These are phyloP conservation scores for Blastomyces silverae DNA, from an alignment of 2,329 filamentous ascomycete genomes.

Conservation along the genomic window DNA sequence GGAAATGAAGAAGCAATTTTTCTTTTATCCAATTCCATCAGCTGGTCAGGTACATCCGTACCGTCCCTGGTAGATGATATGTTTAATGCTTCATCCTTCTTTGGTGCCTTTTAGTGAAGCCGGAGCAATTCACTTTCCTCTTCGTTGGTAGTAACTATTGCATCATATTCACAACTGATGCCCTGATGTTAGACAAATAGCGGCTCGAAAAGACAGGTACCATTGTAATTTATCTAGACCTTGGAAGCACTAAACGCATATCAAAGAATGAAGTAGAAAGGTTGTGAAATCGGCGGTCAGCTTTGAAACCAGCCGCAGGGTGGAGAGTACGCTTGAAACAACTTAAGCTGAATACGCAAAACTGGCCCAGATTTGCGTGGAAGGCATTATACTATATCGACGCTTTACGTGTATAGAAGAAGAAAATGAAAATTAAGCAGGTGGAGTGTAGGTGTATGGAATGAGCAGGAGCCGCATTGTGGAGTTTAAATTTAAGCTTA, in stretches of 20 bases:
- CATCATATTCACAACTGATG: neutral
- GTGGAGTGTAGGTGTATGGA: neutral
- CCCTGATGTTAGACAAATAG: neutral
- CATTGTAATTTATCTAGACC: neutral
- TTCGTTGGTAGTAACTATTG: neutral
- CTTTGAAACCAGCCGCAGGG: neutral
- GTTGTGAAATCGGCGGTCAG: neutral
- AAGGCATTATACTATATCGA: neutral
- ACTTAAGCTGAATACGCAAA: neutral
- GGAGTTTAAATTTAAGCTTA: slow-evolving; percentile 11
- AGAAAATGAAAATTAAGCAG: neutral
- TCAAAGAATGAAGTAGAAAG: neutral
- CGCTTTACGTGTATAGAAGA: neutral
- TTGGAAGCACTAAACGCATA: neutral
- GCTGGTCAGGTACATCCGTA: neutral
- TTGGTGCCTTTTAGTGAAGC: neutral
- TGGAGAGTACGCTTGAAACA: neutral
- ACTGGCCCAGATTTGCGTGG: neutral
- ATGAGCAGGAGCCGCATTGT: neutral
- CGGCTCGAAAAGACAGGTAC: neutral
- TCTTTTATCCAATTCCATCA: neutral
- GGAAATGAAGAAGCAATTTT: no score
- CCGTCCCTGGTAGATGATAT: neutral
- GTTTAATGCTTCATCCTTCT: neutral
- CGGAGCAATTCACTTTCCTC: neutral